These are phyloP conservation scores for Hyphopichia fennica DNA, from an alignment of 1,139 yeast species.

Conservation along the genomic window DNA sequence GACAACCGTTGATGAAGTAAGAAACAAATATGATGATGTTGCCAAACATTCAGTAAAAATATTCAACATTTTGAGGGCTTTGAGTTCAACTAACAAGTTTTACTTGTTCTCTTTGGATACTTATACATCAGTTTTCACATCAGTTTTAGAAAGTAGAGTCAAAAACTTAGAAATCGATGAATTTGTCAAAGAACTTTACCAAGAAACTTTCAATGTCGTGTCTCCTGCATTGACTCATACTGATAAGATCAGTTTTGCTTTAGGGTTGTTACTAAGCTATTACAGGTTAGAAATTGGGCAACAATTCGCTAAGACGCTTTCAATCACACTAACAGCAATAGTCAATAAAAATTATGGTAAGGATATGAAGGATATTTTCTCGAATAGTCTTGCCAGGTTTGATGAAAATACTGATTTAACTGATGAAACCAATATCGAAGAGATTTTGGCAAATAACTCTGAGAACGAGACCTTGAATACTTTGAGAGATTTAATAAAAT, in stretches of 20 bases:
- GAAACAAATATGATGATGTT: slow-evolving; percentile 50
- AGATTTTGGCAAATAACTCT: slow-evolving; percentile 11
- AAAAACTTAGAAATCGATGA: slow-evolving; percentile 17
- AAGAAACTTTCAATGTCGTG: slow-evolving; percentile 44
- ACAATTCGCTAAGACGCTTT: slow-evolving; percentile 16
- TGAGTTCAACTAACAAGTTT: slow-evolving; percentile 47
- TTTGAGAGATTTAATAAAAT: slow-evolving; percentile 12
- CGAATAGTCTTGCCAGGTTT: slow-evolving; percentile 2
- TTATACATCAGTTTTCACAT: slow-evolving; percentile 41
- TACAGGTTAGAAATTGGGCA: slow-evolving; percentile 26
- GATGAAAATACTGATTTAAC: slow-evolving; percentile 5
- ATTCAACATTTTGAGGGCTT: slow-evolving; percentile 41
- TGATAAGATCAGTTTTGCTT: slow-evolving; percentile 50
- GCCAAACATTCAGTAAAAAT: slow-evolving; percentile 57
- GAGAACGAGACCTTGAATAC: slow-evolving; percentile 19
- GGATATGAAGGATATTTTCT: slow-evolving; percentile 5
- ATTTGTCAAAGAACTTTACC: slow-evolving; percentile 39
- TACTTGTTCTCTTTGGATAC: slow-evolving; percentile 60
- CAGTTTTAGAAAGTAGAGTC: slow-evolving; percentile 28
- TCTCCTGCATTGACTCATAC: slow-evolving; percentile 50
- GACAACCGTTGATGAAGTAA: slow-evolving; percentile 48
- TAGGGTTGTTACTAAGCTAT: slow-evolving; percentile 34
- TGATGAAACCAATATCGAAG: slow-evolving; percentile 5
- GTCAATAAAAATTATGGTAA: neutral
- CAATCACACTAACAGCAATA: slow-evolving; percentile 6